Base-by-base conservation (phyloP, 2,329 filamentous ascomycete genomes). In the Periglandula ipomoeae region DNA sequence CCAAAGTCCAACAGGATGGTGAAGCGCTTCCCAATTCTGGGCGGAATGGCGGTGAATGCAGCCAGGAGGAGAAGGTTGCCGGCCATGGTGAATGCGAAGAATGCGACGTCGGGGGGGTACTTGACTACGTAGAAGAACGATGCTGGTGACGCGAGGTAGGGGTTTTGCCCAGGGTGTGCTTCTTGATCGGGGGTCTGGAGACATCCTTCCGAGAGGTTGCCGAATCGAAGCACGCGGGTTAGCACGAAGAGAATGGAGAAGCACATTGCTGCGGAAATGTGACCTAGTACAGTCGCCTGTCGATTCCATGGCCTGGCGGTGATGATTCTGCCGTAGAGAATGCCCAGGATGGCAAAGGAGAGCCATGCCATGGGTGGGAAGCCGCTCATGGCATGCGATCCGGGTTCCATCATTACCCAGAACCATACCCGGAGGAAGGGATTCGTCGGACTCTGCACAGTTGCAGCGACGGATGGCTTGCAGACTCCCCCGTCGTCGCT, bases 61-160 rank as follows among this genome's bases (percentile, higher is more conserved):
- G 65, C 66, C 0, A 74, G 62, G 0, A 73, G 57, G 3, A 69
- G 51, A 0, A 73, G 56, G 51, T 67, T 72, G 5, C 53, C 63
- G 0, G 65, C 64, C 41, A 73, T 59, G 10, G 68, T 68, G 32
- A 65, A 67, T 3, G 68, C 59, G 62, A 68, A 70, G 51, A 70
- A 73, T 3, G 70, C 69, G 4, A 73, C 61, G 51, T 74, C 71
- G 4, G 71, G 71, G 0, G 71, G 70, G 43, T 73, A 73, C 55
- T 73, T 73, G 53, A 66, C 57, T 39, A 72, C 54, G 60, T 72
- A 74, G 57, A 74, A 70, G 59, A 74, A 74, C 5, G 70, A 65
- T 23, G 58, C 55, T 1, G 58, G 55, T 0, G 70, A 72, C 4
- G 55, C 61, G 15, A 74, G 63, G 41, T 72, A 73, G 2, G 63